Evolutionary conservation across 2,329 filamentous ascomycete species (phyloP), one percentile per base, ranked within the genome.

Genomic region (Arthrobotrys pseudoclavata): DNA sequence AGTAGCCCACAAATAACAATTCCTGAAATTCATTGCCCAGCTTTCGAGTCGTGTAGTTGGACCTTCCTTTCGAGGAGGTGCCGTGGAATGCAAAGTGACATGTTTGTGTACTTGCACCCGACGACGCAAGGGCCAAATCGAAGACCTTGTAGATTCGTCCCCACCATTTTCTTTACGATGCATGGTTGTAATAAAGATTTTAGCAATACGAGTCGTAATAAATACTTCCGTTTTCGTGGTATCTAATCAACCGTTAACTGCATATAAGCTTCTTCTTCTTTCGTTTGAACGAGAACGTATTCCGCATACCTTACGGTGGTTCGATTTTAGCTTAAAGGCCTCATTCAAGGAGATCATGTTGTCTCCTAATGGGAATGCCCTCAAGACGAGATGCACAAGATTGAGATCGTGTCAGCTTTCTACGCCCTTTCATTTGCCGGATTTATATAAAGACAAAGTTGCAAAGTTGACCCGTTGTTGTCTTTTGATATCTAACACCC

Each of bases 71-170:
- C 22, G 55, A 70, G 18, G 60, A 45, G 50, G 57, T 57, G 48
- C 71, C 64, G 72, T 62, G 66, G 72, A 76, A 76, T 76, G 66
- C 66, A 62, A 69, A 66, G 72, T 69, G 64, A 69, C 63, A 69
- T 69, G 64, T 62, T 55, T 63, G 29, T 48, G 18, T 42, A 22
- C 50, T 52, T 50, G 24, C 26, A 57, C 69, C 42, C 29, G 50
- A 24, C 69, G 69, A 68, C 64, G 72, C 72, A 76, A 76, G 64
- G 72, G 72, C 66, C 24, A 50, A 76, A 63, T 64, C 64, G 26
- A 69, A 29, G 50, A 40, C 64, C 50, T 47, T 42, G 64, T 69
- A 52, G 42, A 64, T 61, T 64, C 55, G 29, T 62, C 52, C 66
- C 40, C 57, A 64, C 47, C 37, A 64, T 55, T 62, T 57, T 34